Base-by-base conservation (phyloP, 164 flowering plant species). In the Umbellularia californica region DNA sequence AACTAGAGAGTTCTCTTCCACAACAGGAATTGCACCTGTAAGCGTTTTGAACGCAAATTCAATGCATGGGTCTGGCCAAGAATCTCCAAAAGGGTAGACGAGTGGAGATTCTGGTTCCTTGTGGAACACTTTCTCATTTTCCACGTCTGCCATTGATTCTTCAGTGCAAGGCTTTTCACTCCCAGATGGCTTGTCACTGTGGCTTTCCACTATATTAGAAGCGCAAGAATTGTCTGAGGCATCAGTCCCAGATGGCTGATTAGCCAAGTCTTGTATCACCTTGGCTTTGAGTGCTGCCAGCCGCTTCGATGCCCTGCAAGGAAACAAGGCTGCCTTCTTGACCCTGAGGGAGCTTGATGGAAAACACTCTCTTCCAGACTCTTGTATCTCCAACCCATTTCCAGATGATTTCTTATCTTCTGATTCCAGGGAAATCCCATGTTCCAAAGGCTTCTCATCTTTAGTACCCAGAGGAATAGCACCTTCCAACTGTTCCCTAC, bases 301-400 rank as follows among this genome's bases (percentile, higher is more conserved):
- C 41, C 91, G 84, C 74, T 83, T 88, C 65, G 94, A 89, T 66
- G 89, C 71, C 51, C 88, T 83, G 17, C 83, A 83, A 72, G 90
- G 92, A 71, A 83, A 50, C 28, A 79, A 41, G 20, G 74, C 68
- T 25, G 69, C 66, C 27, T 68, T 77, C 70, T 69, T 76, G n/a
- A 65, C 72, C 71, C 73, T 80, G 55, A 63, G 64, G 66, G 77
- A 82, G 55, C 68, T 41, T 25, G 47, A 23, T n/a, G 76, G 55
- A 72, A 5, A 24, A 20, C 25, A 58, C 25, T 72, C 60, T 5
- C 41, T 30, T 64, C 67, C 63, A 58, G 20, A 23, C 66, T 75
- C 70, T 17, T 51, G 63, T 0, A 2, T 15, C n/a, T 58, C 66
- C 50, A 69, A 47, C 63, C 41, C 70, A 66, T 14, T 55, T 4